A percentile compares a stretch with the other conserved stretches of the same genome.
phyloP scores from a whole-genome alignment of 495 filamentous ascomycete species.

The Neurospora sp. region DNA sequence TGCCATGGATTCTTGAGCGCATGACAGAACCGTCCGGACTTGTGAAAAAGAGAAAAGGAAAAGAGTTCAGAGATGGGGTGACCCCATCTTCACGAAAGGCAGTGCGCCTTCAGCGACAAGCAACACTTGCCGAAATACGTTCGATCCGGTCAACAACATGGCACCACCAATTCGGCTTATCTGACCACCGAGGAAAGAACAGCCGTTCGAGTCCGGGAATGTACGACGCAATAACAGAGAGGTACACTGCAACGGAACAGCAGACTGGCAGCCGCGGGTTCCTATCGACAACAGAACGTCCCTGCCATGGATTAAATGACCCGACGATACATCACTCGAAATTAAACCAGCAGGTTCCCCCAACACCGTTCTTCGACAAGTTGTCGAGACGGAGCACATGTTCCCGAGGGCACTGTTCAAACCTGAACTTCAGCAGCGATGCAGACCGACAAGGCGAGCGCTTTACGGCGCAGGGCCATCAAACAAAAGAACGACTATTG shows the following conservation, averaged over 20 bases:
- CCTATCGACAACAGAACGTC: background rate
- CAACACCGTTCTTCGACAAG: background rate
- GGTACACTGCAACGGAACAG: background rate
- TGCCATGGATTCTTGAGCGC: background rate
- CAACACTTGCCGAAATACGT: background rate
- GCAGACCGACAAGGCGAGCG: background rate
- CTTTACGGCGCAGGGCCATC: background rate
- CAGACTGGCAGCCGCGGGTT: background rate
- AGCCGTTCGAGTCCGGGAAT: background rate
- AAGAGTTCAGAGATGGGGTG: background rate
- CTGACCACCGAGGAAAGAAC: background rate
- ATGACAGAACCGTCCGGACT: background rate
- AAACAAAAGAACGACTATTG: background rate
- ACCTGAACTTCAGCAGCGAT: background rate
- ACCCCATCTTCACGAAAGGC: background rate
- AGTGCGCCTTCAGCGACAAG: background rate
- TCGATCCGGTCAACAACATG: background rate
- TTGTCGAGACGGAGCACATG: background rate
- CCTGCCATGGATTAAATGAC: background rate
- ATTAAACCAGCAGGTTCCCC: background rate
- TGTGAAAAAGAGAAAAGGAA: background rate
- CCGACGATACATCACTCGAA: background rate
- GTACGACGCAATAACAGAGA: background rate
- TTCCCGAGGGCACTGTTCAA: background rate
- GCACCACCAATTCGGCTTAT: background rate